Evolutionary conservation across 306 rosid genomes (phyloP), one percentile per base, ranked within the genome.

Genomic region (Geum urbanum): DNA sequence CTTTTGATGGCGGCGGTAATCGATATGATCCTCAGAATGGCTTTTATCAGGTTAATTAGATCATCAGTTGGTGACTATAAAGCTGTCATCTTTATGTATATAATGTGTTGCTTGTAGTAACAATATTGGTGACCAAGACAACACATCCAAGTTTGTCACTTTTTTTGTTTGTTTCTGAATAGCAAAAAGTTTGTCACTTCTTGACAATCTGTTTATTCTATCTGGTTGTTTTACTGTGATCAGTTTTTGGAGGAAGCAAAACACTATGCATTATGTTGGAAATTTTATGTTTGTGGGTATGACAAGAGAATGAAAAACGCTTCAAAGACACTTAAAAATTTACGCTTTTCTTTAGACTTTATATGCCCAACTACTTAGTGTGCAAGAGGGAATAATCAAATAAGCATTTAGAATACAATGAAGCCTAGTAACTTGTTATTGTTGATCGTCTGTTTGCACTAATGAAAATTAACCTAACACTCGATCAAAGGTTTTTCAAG

Each of bases 201-300:
- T 35, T 52, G 61, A 10, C 10, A 68, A 50, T 41, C 5, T 8
- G 15, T n/a, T 55, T 7, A 20, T 55, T 10, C 60, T 20, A 19
- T 44, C 60, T 13, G 10, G 68, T 48, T 41, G 37, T 71, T 67
- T 49, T 53, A 3, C 54, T 76, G 69, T 64, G 20, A 19, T 62
- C 72, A 94, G 99, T 89, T 94, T 79, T 69, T 94, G 83, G 87
- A 84, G 77, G 92, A 94, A 86, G 96, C 96, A 71, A 91, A 76
- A 71, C 81, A 61, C 54, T 77, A 82, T 66, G 89, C 69, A 37
- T n/a, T n/a, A n/a, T 27, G 32, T 27, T 27, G 32, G 32, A 27
- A 27, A 27, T 1, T 27, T 27, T 27, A 27, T 27, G 32, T 27
- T 27, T 27, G 32, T 27, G 32, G 32, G 32, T 27, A 27, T 27